phyloP scores from a whole-genome alignment of 495 filamentous ascomycete genomes.

The Penicillium salamii region DNA sequence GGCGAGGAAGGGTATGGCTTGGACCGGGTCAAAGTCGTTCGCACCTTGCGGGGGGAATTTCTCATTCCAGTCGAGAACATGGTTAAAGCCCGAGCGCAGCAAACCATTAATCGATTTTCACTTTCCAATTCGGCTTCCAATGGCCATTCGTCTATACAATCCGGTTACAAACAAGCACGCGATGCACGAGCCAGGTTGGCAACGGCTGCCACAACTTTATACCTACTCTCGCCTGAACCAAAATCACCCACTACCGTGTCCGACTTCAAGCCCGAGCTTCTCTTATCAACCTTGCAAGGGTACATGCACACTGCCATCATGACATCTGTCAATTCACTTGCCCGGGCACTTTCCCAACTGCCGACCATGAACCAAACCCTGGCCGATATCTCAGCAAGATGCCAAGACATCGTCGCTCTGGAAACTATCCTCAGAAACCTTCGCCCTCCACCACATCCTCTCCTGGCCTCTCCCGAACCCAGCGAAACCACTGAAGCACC shows the following conservation, averaged over 20 bases:
- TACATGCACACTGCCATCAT: slow-evolving; percentile 77
- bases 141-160: slow-evolving; percentile 27
- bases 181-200: slow-evolving; percentile 70
- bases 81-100: slow-evolving; percentile 68
- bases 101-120: slow-evolving; percentile 80
- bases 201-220: slow-evolving; percentile 74
- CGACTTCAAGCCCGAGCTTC: slow-evolving; percentile 58
- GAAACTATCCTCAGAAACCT: slow-evolving; percentile 72
- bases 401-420: slow-evolving; percentile 85
- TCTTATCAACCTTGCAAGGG: slow-evolving; percentile 73
- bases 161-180: slow-evolving; percentile 76
- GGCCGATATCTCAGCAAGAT: slow-evolving; percentile 74
- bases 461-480: slow-evolving; percentile 37
- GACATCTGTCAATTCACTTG: slow-evolving; percentile 66
- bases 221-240: slow-evolving; percentile 69
- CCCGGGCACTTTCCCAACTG: slow-evolving; percentile 71
- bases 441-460: slow-evolving; percentile 62
- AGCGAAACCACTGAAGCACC: slow-evolving; percentile 8
- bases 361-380: slow-evolving; percentile 81
- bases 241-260: slow-evolving; percentile 16
- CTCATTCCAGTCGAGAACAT: slow-evolving; percentile 67
- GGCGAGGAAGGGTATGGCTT: slow-evolving; percentile 77
- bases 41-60: slow-evolving; percentile 63
- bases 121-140: slow-evolving; percentile 56
- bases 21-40: slow-evolving; percentile 65